Base-by-base conservation (phyloP, 345 rosid species). In the Camelina laxa region DNA sequence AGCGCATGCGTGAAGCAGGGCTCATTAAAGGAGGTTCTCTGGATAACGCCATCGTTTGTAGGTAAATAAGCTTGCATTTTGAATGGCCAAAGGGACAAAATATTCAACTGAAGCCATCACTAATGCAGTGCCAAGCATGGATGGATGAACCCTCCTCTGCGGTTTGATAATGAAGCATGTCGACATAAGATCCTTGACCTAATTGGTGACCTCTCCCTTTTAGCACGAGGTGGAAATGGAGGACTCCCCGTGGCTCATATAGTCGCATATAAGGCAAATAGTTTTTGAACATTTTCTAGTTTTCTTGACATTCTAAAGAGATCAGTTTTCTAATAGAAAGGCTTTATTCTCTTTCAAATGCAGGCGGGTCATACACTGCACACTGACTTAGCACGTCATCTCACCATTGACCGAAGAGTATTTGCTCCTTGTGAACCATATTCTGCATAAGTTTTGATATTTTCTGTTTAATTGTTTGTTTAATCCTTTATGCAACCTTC, bases 111-210 rank as follows among this genome's bases (percentile, higher is more conserved):
- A 44, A 33, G 50, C 33, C 1, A 8, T 68, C 54, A 56, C 16
- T 47, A 0, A 59, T 51, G 83, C 81, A 89, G 97, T 73, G 80
- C 74, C 5, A 79, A 82, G 76, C 69, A 84, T 81, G 98, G 98
- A 73, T 91, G 98, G 98, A 74, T 94, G 85, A 94, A 94, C 68
- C 92, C 86, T 5, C 92, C 97, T 1, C 80, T 90, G 33, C 93
- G 68, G 55, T 94, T 86, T 75, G 79, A 75, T 9, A 80, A 88
- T 21, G 97, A 91, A 82, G 89, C 97, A 42, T 88, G 91, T 82
- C 89, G 97, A 30, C 98, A 94, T 74, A 94, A 94, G 85, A 83
- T 84, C 71, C 80, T 94, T 69, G 98, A 94, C 81, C 85, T 94
- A 75, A 71, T 91, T 12, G 97, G 98, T 13, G 98, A 94, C 72